Evolutionary conservation across 2,329 filamentous ascomycete genomes (phyloP).

Genomic region (Fusarium marasasianum): DNA sequence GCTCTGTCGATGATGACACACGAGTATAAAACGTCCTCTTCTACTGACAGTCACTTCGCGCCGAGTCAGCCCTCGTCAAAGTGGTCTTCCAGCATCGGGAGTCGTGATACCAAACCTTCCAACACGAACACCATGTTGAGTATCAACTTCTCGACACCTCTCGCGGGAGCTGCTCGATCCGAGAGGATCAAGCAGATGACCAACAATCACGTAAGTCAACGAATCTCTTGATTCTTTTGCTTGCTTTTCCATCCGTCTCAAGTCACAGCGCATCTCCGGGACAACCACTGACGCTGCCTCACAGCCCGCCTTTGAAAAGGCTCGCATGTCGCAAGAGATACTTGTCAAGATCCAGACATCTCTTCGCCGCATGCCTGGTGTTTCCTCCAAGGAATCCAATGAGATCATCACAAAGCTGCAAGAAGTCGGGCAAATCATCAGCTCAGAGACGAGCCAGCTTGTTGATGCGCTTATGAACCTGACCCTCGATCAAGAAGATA

Average conservation of each 20-base stretch:
- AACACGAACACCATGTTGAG: slow-evolving; percentile 46
- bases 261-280: neutral
- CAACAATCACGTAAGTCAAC: slow-evolving; percentile 49
- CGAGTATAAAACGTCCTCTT: slow-evolving; percentile 7
- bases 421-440: slow-evolving; percentile 51
- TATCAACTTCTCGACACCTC: slow-evolving; percentile 53
- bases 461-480: slow-evolving; percentile 51
- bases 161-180: slow-evolving; percentile 48
- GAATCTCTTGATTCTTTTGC: neutral
- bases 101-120: slow-evolving; percentile 19
- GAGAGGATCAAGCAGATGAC: slow-evolving; percentile 52
- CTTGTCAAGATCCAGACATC: slow-evolving; percentile 51
- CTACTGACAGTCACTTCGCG: slow-evolving; percentile 10
- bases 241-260: neutral
- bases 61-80: slow-evolving; percentile 14
- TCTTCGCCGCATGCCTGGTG: slow-evolving; percentile 52
- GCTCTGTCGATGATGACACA: slow-evolving; percentile 21
- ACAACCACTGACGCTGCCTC: neutral
- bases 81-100: slow-evolving; percentile 33
- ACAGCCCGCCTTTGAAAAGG: slow-evolving; percentile 49
- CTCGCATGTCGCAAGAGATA: slow-evolving; percentile 48
- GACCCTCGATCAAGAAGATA: slow-evolving; percentile 51
- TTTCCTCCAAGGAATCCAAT: slow-evolving; percentile 47
- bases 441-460: slow-evolving; percentile 51
- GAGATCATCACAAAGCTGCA: slow-evolving; percentile 50